A percentile compares a stretch with the other conserved stretches of the same genome.
Evolutionary conservation across 345 rosid species (phyloP).

Genomic region (Eucalyptus leucophloia): DNA sequence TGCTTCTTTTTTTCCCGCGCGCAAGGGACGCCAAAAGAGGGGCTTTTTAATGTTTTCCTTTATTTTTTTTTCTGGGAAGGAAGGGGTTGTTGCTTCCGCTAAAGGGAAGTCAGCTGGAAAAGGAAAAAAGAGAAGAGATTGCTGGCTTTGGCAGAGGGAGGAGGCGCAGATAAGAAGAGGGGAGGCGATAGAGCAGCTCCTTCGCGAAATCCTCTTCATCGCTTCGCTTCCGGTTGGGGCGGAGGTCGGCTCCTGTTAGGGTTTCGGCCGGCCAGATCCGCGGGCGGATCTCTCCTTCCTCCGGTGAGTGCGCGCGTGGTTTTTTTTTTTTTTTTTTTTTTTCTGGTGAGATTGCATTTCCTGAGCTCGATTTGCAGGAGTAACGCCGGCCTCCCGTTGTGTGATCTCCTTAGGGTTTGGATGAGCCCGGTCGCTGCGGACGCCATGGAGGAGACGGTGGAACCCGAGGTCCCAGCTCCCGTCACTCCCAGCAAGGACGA

Average conservation of each 20-base stretch:
- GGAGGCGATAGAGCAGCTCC: neutral
- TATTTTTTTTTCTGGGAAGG: too few relatives aligned
- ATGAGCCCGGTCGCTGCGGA: neutral
- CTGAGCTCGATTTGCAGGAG: neutral
- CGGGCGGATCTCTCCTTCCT: neutral
- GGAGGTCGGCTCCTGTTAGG: neutral
- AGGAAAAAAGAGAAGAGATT: neutral
- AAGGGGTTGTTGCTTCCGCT: neutral
- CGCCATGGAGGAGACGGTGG: constrained; percentile 5
- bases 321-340: too few relatives aligned
- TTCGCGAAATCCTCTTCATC: neutral
- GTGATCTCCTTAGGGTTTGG: neutral
- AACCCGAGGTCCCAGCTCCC: constrained; percentile 2
- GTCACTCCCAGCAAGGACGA: neutral
- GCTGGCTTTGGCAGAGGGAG: neutral
- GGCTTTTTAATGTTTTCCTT: too few relatives aligned
- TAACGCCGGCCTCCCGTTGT: neutral
- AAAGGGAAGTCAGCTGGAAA: neutral
- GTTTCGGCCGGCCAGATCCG: neutral
- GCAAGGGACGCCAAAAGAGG: neutral
- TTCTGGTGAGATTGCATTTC: neutral
- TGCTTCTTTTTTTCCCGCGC: constrained; percentile 32
- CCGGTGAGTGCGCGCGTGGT: neutral
- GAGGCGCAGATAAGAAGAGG: neutral
- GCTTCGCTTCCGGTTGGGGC: neutral